These are phyloP conservation scores for Eucalyptus erythrocorys DNA, from an alignment of 345 rosid species.

Conservation along the genomic window DNA sequence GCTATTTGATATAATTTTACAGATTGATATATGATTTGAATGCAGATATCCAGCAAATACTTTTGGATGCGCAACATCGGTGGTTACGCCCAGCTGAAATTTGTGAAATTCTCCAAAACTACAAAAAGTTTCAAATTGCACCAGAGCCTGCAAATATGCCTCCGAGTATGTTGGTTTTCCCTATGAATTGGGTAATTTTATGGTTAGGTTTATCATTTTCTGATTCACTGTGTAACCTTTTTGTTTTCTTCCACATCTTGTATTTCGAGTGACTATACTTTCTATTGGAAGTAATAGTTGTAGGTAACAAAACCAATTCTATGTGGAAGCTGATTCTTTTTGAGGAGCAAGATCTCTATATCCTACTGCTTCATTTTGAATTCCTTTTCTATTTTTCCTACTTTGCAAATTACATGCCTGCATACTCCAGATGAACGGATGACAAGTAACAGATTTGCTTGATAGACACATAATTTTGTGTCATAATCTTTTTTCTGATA, in stretches of 20 bases:
- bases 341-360: neutral
- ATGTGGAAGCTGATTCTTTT: neutral
- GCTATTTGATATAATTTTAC: neutral
- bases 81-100: slow-evolving; percentile 98
- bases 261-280: neutral
- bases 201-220: neutral
- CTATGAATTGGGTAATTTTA: neutral
- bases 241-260: neutral
- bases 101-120: slow-evolving; percentile 72
- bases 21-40: neutral
- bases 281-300: neutral
- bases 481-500: neutral
- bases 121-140: slow-evolving; percentile 47
- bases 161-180: slow-evolving; percentile 31
- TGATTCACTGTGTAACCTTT: neutral
- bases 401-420: neutral
- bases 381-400: neutral
- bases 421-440: neutral
- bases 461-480: neutral
- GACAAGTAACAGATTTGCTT: neutral
- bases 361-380: neutral
- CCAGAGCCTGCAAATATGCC: slow-evolving; percentile 72
- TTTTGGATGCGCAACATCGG: slow-evolving; percentile 72
- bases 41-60: slow-evolving; percentile 76
- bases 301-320: neutral